Base-by-base conservation (phyloP, 306 rosid genomes). In the Inga laurina region DNA sequence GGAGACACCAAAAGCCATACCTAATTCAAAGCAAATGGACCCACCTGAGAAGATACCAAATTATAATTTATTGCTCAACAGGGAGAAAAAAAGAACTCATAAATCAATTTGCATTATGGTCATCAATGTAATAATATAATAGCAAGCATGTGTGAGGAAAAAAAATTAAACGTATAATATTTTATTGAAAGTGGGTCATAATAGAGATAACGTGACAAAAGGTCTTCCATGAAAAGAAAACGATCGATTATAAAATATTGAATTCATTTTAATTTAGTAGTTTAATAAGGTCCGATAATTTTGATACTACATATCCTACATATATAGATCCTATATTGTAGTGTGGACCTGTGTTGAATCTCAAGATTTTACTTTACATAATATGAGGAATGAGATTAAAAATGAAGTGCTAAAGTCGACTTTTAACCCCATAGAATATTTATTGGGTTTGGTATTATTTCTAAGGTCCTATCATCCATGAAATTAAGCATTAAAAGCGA, bases 21-120 rank as follows among this genome's bases (percentile, higher is more conserved):
- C 76, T 81, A 86, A 70, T 77, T 90, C 90, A 83, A 88, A 84
- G 87, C 18, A 24, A 56, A 1, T 81, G 86, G 85, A 6, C 88
- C 89, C 85, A 74, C 56, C 62, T 67, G 51, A 30, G 82, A 81
- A 73, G 65, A 85, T 82, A 56, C 77, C 69, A 13, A 72, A 72
- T 72, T 72, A 12, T 19, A 72, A 0, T 44, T 44, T 72, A 11
- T 44, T 72, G 43, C 19, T 64, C 41, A 6, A 32, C 13, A 27
- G 8, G 13, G 3, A 0, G 3, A 9, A 3, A 32, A 32, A 14
- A 32, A 10, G 11, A 21, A 56, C 3, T 21, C 32, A 32, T 8
- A 0, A 32, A 65, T 32, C 22, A 32, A 65, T 34, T 14, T 32
- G 3, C 8, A 62, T 61, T 15, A 65, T 49, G 16, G 14, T 65